Evolutionary conservation across 805 yeast genomes (phyloP), one percentile per base, ranked within the genome.

Genomic region (Suhomyces tanzawaensis): DNA sequence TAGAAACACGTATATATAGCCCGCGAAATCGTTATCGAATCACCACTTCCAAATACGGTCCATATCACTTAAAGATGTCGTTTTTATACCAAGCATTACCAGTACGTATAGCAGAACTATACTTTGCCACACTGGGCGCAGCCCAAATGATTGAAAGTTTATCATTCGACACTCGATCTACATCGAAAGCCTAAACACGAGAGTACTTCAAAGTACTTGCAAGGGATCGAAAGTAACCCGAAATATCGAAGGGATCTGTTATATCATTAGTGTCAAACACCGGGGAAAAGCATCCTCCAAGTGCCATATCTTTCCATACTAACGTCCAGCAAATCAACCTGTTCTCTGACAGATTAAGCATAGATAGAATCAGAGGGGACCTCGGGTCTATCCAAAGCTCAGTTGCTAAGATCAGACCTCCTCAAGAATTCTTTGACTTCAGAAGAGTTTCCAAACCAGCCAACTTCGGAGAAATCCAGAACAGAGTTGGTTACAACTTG

Each of bases 401-500:
- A 46, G 69, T 89, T 45, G 64, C 93, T 33, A 77, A 85, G 52
- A 62, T 93, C 44, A 82, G 85, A 57, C 87, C 97, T 25, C 90
- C 95, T 29, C 93, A 84, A 62, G 99, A 93, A 60, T 93, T 93
- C 59, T 87, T 93, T 57, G 97, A 93, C 60, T 65, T 85, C 56
- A 85, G 89, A 63, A 82, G 95, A 59, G 62, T 93, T 45, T 85
- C 95, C 25, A 89, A 88, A 60, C 99, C 99, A 15, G 80, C 77
- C 38, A 89, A 88, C 62, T 84, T 89, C 60, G 81, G 84, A 34
- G 99, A 93, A 49, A 71, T 85, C 35, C 99, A 93, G 67, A 78
- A 85, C 51, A 80, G 99, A 62, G 87, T 91, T 29, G 67, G 83
- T 31, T 93, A 79, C 73, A 93, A 93, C 65, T 68, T 93, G 61